Conservation (phyloP, 306 rosid genomes). For the Cucurbita pepo region DNA sequence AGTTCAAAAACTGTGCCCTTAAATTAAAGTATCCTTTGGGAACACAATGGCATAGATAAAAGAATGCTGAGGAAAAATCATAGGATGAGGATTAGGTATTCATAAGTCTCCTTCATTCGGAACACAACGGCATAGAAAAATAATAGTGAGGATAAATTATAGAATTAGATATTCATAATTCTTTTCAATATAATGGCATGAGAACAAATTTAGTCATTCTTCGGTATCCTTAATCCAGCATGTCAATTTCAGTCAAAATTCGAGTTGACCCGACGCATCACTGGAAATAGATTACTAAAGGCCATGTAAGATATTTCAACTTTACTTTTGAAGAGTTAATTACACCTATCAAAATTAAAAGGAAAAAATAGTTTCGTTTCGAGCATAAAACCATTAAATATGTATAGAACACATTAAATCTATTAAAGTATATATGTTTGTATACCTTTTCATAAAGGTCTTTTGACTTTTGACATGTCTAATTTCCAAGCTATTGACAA, state of each 20-base stretch:
- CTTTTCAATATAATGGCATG: not conserved
- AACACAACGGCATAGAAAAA: not conserved
- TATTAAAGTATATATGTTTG: not conserved
- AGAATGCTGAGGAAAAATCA: not conserved
- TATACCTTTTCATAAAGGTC: not conserved
- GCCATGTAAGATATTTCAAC: not conserved
- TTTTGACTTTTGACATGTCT: not conserved
- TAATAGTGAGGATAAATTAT: not conserved
- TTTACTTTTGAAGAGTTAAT: not conserved
- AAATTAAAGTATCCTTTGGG: not conserved
- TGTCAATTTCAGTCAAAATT: not conserved
- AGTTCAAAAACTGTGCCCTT: not conserved
- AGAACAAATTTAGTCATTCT: not conserved
- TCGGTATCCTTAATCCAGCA: not conserved
- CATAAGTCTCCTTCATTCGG: not conserved
- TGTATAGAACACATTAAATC: not conserved
- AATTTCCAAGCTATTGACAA: not conserved
- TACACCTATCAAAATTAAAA: not conserved
- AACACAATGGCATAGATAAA: not conserved
- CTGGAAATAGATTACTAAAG: not conserved
- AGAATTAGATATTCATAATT: not conserved
- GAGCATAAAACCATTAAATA: not conserved
- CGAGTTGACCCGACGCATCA: not conserved
- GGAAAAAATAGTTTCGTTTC: not conserved
- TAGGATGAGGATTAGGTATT: not conserved